phyloP scores from a whole-genome alignment of 83 land plant species.

The Picea abies region DNA sequence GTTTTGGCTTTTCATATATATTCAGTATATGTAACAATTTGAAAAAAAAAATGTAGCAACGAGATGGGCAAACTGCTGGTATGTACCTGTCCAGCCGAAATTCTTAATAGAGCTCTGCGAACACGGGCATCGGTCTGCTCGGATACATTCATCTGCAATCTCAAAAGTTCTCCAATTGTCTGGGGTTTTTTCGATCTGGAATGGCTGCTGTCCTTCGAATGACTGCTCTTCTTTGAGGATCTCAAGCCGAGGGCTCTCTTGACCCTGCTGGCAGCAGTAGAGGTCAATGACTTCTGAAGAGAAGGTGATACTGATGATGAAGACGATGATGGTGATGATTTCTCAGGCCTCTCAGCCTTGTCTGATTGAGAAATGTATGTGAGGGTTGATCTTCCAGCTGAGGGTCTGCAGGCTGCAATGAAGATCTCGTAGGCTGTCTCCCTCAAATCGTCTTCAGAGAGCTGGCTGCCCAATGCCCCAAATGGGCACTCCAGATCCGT shows the following conservation, averaged over 20 bases:
- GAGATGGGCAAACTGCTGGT: background rate
- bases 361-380: constrained; percentile 28
- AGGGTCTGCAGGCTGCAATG: constrained; percentile 64
- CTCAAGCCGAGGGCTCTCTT: constrained; percentile 85
- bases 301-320: constrained; percentile 21
- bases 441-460: constrained; percentile 65
- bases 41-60: background rate
- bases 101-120: constrained; percentile 74
- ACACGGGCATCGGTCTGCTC: constrained; percentile 79
- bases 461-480: constrained; percentile 29
- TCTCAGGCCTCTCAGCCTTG: constrained; percentile 5
- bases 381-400: constrained; percentile 39
- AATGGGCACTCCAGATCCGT: constrained; percentile 47
- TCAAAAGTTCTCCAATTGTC: constrained; percentile 73
- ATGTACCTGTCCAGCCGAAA: constrained; percentile 84
- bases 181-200: constrained; percentile 47
- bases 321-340: background rate
- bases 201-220: constrained; percentile 17
- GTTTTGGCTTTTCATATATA: too few relatives aligned
- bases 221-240: constrained; percentile 33
- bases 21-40: too few relatives aligned
- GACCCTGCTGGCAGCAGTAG: constrained; percentile 75
- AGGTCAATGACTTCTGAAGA: constrained; percentile 60
- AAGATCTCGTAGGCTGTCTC: constrained; percentile 77
- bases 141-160: constrained; percentile 76